phyloP scores from a whole-genome alignment of 2,329 filamentous ascomycete genomes.

The Karstenula rhodostoma region DNA sequence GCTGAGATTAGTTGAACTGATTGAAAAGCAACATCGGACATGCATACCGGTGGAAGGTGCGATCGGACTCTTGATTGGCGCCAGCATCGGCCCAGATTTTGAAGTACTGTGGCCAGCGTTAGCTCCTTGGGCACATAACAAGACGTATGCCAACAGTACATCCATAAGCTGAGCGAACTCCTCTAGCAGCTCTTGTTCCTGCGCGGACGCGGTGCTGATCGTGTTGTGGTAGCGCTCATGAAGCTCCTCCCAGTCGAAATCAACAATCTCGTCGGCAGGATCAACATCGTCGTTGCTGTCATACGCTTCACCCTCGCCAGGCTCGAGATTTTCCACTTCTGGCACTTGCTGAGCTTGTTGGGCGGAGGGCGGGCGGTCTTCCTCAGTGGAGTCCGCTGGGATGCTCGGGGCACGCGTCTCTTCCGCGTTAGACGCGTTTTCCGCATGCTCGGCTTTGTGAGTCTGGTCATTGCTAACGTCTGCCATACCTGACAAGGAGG shows the following conservation, averaged over 20 bases:
- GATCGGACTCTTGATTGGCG: constrained; percentile 74
- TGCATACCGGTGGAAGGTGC: constrained; percentile 75
- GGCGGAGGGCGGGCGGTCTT: constrained; percentile 38
- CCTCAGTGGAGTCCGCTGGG: constrained; percentile 31
- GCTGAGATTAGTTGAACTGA: neutral
- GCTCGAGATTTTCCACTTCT: constrained; percentile 9
- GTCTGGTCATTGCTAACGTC: constrained; percentile 1
- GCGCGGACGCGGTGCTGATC: constrained; percentile 67
- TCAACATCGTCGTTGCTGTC: constrained; percentile 30
- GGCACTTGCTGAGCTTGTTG: constrained; percentile 25
- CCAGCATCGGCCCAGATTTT: constrained; percentile 79
- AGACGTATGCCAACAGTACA: constrained; percentile 31
- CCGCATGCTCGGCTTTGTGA: constrained; percentile 24
- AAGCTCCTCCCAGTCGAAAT: constrained; percentile 82
- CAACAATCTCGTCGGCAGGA: constrained; percentile 51
- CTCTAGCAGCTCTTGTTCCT: constrained; percentile 71
- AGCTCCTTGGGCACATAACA: constrained; percentile 10
- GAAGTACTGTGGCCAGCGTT: constrained; percentile 71
- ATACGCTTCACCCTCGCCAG: constrained; percentile 19
- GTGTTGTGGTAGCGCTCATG: constrained; percentile 72
- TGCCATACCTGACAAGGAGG: constrained; percentile 27
- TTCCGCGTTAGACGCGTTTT: constrained; percentile 16
- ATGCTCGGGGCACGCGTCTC: constrained; percentile 16
- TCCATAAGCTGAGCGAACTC: constrained; percentile 66
- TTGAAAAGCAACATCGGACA: neutral